Base-by-base conservation (phyloP, 2,329 filamentous ascomycete genomes). In the Ceratocystis harringtonii region DNA sequence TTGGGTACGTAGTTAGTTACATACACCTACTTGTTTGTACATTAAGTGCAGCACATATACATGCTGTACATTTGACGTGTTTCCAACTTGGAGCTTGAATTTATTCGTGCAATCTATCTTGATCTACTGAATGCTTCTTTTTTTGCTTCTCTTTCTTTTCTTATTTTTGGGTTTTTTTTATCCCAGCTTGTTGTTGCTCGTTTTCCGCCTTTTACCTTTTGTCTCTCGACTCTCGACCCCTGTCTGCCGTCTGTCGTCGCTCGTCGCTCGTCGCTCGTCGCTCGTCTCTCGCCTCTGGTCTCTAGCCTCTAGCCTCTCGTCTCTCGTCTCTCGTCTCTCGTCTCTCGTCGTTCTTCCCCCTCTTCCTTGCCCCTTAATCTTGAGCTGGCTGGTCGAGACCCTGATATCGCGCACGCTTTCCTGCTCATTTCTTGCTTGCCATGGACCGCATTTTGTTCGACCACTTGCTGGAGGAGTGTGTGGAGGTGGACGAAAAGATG, bases 401-500 rank as follows among this genome's bases (percentile, higher is more conserved):
- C 36, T 41, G 36, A 41, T 45, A 22, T 5, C 17, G 22, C n/a
- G 30, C 41, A 7, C 10, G 1, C 10, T 45, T 55, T 41, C 10
- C 19, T 19, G 17, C 25, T 32, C 50, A n/a, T 22, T 41, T 61
- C n/a, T 61, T 44, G 3, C 17, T 45, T 15, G 25, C 52, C 52
- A 67, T 67, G 66, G 66, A 67, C 58, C 19, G 3, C 25, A 63
- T 65, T 6, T 32, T 67, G 64, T 67, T 67, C 60, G 61, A 67
- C 7, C 43, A 57, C 28, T 36, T 64, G 43, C 75, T 84, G 66
- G 70, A 75, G 8, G 72, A 76, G 58, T 84, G 80, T 71, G 76
- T 73, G 25, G 74, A 76, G 41, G 79, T 84, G 61, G 68, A 72
- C 2, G 82, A 85, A 72, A 74, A 73, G 64, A 84, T 81, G 19